Evolutionary conservation across 306 rosid species (phyloP), one percentile per base, ranked within the genome.

Genomic region (Cucurbita maxima): DNA sequence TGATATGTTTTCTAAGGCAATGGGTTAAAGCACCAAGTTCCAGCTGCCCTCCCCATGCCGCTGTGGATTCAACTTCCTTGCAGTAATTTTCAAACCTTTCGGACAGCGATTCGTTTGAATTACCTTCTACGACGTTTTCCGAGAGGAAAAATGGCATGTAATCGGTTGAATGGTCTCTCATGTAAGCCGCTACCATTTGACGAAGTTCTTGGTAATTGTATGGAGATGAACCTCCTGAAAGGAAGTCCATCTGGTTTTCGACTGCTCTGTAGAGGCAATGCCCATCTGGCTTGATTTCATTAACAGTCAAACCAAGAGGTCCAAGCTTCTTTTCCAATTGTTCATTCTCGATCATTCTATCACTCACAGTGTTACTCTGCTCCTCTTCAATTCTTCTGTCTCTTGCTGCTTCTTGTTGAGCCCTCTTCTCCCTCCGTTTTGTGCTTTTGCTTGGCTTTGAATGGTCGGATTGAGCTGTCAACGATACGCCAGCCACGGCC

Each of bases 221-320:
- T 48, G 95, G 88, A 16, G 92, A 90, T 59, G 77, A 80, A 18
- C 90, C 92, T 53, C 94, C 82, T 0, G 84, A 85, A 30, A 82
- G 75, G 74, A 74, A 62, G 56, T 85, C 82, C 19, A 95, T 82
- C 81, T 94, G 99, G 84, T 86, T 81, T 81, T 91, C 92, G 41
- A 91, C 84, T 44, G 97, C 96, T 76, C 99, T 86, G 81, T 89
- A 94, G 75, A 94, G 97, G 80, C 99, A 91, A 80, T 94, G 97
- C 19, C 97, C 96, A 45, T 95, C 97, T 0, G 97, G 99, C 85
- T 95, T 95, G 78, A 91, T 91, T 79, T 91, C 92, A 58, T 71
- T 77, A 15, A 89, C 82, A 40, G 82, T 72, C 87, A 91, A 84
- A 73, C 96, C 92, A 44, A 88, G 91, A 61, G 97, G 97, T 80